Percentiles rank a stretch among this genome's conserved stretches.
phyloP scores from a whole-genome alignment of 306 rosid genomes.

The Canavalia ensiformis region DNA sequence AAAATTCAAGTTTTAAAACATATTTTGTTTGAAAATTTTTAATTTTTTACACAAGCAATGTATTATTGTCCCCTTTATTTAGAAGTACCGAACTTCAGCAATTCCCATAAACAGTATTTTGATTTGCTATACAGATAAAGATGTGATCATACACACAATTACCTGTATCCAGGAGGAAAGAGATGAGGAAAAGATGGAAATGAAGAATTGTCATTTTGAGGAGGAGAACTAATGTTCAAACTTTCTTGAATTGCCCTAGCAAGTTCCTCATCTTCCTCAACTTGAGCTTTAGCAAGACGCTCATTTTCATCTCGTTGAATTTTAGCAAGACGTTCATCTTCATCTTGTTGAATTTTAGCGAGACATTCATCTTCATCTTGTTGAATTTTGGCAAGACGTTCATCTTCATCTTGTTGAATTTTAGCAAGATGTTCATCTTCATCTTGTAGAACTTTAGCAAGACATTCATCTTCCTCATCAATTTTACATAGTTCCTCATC shows the following conservation, averaged over 20 bases:
- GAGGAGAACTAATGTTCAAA: constrained; percentile 69
- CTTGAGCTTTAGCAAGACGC: constrained; percentile 54
- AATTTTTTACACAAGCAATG: constrained; percentile 9
- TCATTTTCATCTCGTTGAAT: constrained; percentile 57
- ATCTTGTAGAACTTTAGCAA: too few species aligned
- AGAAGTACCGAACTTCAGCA: constrained; percentile 24
- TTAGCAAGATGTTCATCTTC: constrained; percentile 53
- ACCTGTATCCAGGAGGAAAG: constrained; percentile 83
- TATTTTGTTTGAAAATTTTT: background rate
- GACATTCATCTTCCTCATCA: background rate
- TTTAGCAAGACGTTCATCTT: constrained; percentile 47
- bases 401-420: constrained; percentile 55
- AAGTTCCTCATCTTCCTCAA: constrained; percentile 90
- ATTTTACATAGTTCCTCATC: constrained; percentile 21
- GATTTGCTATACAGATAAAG: constrained; percentile 15
- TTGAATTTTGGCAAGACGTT: constrained; percentile 42
- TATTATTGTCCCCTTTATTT: constrained; percentile 14
- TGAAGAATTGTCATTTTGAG: constrained; percentile 58
- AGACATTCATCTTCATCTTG: constrained; percentile 56
- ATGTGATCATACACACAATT: constrained; percentile 46
- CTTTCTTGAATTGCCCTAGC: constrained; percentile 95
- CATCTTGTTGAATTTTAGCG: constrained; percentile 44
- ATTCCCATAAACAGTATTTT: constrained; percentile 25
- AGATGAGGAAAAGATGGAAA: constrained; percentile 60
- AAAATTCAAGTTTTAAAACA: background rate